Evolutionary conservation across 2,329 filamentous ascomycete species (phyloP).

Genomic region (Sclerotinia subarctica): DNA sequence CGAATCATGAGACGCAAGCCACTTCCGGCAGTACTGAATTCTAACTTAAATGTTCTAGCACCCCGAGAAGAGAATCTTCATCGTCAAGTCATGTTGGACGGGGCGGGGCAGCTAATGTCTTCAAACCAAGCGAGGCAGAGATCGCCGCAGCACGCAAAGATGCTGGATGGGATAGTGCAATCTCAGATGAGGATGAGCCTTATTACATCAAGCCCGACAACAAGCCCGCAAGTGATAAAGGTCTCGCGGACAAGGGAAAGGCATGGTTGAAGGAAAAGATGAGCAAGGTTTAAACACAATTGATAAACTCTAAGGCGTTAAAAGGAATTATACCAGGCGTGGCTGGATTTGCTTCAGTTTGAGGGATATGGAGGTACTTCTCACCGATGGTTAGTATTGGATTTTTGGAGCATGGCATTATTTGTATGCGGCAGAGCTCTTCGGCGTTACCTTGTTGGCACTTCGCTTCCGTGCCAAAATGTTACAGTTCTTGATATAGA

Average conservation of each 20-base stretch:
- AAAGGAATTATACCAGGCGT: conserved; percentile 11
- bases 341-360: conserved; percentile 5
- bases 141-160: conserved; percentile 37
- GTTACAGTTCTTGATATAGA: neutral
- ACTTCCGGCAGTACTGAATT: neutral
- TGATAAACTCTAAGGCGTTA: neutral
- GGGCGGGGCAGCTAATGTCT: conserved; percentile 72
- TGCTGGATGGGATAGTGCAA: conserved; percentile 30
- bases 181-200: conserved; percentile 30
- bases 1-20: neutral
- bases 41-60: conserved; percentile 19
- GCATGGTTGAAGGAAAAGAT: conserved; percentile 39
- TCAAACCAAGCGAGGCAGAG: conserved; percentile 45
- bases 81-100: conserved; percentile 66
- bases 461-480: neutral
- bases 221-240: conserved; percentile 31
- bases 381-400: neutral
- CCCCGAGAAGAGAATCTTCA: conserved; percentile 51
- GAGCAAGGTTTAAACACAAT: neutral
- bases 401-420: neutral
- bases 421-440: neutral
- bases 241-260: conserved; percentile 52
- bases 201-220: conserved; percentile 3
- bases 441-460: neutral
- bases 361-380: neutral